Evolutionary conservation across 805 yeast species (phyloP), one percentile per base, ranked within the genome.

Genomic region (Saccharomycopsis sp.): DNA sequence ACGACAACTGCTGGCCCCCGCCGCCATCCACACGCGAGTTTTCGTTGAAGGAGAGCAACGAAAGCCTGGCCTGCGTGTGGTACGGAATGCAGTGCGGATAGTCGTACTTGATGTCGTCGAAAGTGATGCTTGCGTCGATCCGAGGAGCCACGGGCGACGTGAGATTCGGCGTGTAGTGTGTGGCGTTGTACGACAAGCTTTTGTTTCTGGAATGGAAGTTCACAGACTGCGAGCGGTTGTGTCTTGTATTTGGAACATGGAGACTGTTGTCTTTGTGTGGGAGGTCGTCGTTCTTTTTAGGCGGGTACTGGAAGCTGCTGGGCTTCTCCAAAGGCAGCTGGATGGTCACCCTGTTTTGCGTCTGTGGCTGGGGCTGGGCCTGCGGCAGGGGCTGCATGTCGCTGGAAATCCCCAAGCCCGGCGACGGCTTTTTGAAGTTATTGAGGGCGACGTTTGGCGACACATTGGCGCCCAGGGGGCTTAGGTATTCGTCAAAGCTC

Each of bases 131-230:
- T 12, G 56, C n/a, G 2, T 50, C 21, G 9, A 54, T 52, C 12
- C 56, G 55, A 16, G 34, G 24, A 16, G 47, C 29, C n/a, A 52
- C n/a, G 15, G 61, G 58, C 20, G 58, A 57, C 23, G 46, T 34
- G 12, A 50, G 23, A 24, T 23, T 16, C 44, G 1, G 21, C 12
- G 21, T 51, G 40, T 8, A 51, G 15, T 9, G 20, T 12, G 34
- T 5, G 8, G 37, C 34, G 34, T 59, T 61, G 7, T 51, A 54
- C 2, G 63, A 53, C 24, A 61, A 50, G 52, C 59, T 54, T 52
- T 52, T 58, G 34, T 59, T 58, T 56, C 63, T 55, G 20, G 61
- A 56, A 54, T 61, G 63, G 52, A 61, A 61, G 48, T 59, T 61
- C 3, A 61, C 56, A 14, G 63, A 61, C 24, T 61, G 50, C 29